Percentiles rank a stretch among this genome's conserved stretches.
Conservation (phyloP, 1,284 basidiomycete genomes). For the Fomitopsis pinicola region DNA sequence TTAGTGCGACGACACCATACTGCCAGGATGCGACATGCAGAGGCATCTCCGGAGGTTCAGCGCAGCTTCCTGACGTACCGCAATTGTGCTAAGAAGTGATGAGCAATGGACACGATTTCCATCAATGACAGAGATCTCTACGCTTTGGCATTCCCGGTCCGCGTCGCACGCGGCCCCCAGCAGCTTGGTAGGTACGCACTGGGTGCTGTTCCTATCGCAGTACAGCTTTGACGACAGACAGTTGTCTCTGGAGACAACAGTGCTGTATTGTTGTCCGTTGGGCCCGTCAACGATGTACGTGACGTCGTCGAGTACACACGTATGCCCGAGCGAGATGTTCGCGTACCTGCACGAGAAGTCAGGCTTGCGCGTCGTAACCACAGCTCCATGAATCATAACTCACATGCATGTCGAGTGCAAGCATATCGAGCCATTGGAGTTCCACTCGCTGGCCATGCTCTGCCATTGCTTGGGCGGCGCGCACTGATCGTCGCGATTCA, state of each 20-base stretch:
- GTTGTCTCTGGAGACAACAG: slow-evolving; percentile 58
- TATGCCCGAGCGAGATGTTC: slow-evolving; percentile 49
- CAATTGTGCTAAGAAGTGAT: slow-evolving; percentile 22
- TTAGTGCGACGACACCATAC: slow-evolving; percentile 33
- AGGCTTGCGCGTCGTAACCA: not conserved
- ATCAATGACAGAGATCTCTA: slow-evolving; percentile 11
- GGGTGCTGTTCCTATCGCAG: slow-evolving; percentile 44
- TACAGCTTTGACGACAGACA: slow-evolving; percentile 50
- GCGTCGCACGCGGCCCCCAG: slow-evolving; percentile 44
- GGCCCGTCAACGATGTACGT: slow-evolving; percentile 49
- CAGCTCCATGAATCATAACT: slow-evolving; percentile 21
- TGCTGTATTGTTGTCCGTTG: slow-evolving; percentile 42
- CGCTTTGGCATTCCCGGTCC: slow-evolving; percentile 54
- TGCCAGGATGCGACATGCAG: slow-evolving; percentile 40
- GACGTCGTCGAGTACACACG: slow-evolving; percentile 58
- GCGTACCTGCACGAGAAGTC: slow-evolving; percentile 42
- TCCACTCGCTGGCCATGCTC: slow-evolving; percentile 37
- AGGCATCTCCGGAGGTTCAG: slow-evolving; percentile 31
- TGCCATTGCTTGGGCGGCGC: slow-evolving; percentile 38
- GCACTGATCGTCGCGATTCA: slow-evolving; percentile 73
- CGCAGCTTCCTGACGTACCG: slow-evolving; percentile 23
- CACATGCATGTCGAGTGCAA: slow-evolving; percentile 61
- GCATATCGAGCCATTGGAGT: slow-evolving; percentile 58
- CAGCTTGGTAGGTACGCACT: slow-evolving; percentile 45
- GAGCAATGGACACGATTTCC: slow-evolving; percentile 8